These are phyloP conservation scores for Fusarium nanum DNA, from an alignment of 2,329 filamentous ascomycete species.

Conservation along the genomic window DNA sequence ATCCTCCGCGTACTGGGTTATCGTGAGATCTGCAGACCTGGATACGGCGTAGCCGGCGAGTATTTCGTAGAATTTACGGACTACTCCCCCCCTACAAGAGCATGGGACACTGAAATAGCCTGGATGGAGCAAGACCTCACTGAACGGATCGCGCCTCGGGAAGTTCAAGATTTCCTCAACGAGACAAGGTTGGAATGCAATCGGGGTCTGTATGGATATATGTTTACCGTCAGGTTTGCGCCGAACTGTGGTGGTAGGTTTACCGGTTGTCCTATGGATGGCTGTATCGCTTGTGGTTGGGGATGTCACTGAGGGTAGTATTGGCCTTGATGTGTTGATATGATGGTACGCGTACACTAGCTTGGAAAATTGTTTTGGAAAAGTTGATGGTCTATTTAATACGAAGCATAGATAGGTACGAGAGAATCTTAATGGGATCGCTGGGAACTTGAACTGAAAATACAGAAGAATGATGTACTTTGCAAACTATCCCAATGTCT, in stretches of 20 bases:
- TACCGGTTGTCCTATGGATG: background rate
- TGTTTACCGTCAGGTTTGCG: background rate
- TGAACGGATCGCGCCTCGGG: background rate
- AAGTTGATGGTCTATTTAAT: background rate
- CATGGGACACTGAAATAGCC: background rate
- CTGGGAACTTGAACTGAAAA: background rate
- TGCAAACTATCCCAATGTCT: background rate
- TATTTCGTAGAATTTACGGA: background rate
- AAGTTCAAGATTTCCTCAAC: background rate
- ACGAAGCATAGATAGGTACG: background rate
- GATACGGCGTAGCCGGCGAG: background rate
- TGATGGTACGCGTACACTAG: background rate
- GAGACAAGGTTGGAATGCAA: constrained; percentile 5
- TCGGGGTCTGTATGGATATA: background rate
- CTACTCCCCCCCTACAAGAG: background rate
- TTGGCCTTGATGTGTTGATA: background rate
- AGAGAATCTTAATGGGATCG: background rate
- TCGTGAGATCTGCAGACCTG: background rate
- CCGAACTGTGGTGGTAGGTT: background rate
- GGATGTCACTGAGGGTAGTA: background rate
- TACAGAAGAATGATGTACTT: background rate
- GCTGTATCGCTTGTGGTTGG: background rate
- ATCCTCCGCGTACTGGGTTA: background rate
- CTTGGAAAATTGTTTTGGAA: fast-evolving
- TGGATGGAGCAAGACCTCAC: constrained; percentile 1